Conservation (phyloP, 2,329 filamentous ascomycete species). For the Fusarium sp. region DNA sequence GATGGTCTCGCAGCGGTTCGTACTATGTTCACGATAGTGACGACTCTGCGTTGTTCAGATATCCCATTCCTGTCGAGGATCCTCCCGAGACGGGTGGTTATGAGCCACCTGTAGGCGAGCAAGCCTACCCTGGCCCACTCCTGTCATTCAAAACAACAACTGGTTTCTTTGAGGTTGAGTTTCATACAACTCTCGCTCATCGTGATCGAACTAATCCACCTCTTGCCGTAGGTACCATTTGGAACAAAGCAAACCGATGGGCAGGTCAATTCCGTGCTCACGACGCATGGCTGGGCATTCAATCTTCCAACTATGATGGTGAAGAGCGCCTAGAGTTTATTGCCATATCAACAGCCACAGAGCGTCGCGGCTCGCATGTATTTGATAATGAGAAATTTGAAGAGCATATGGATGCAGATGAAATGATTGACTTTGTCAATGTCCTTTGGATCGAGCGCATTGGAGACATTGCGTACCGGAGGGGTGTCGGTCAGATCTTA, state of each 20-base stretch:
- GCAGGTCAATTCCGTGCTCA: constrained; percentile 56
- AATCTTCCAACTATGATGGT: constrained; percentile 57
- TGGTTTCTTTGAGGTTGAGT: constrained; percentile 54
- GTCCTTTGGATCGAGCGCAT: constrained; percentile 59
- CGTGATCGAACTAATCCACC: constrained; percentile 51
- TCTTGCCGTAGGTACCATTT: constrained; percentile 55
- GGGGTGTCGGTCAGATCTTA: constrained; percentile 55
- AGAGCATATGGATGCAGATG: constrained; percentile 54
- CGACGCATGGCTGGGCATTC: constrained; percentile 56
- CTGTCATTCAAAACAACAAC: constrained; percentile 53
- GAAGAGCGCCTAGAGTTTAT: constrained; percentile 56
- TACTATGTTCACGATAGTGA: constrained; percentile 55
- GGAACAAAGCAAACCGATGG: constrained; percentile 49
- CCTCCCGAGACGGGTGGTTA: constrained; percentile 43
- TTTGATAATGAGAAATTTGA: constrained; percentile 52
- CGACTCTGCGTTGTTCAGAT: constrained; percentile 51
- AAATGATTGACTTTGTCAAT: constrained; percentile 56
- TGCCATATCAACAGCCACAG: constrained; percentile 52
- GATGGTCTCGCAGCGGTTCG: constrained; percentile 51
- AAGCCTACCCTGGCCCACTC: constrained; percentile 50
- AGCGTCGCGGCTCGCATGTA: constrained; percentile 53
- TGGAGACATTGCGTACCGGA: constrained; percentile 52
- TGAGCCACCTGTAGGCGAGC: constrained; percentile 44
- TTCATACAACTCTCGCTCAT: constrained; percentile 48
- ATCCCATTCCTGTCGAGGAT: constrained; percentile 53